Conservation (phyloP, 129 eudicot genomes). For the Flaveria trinervia region DNA sequence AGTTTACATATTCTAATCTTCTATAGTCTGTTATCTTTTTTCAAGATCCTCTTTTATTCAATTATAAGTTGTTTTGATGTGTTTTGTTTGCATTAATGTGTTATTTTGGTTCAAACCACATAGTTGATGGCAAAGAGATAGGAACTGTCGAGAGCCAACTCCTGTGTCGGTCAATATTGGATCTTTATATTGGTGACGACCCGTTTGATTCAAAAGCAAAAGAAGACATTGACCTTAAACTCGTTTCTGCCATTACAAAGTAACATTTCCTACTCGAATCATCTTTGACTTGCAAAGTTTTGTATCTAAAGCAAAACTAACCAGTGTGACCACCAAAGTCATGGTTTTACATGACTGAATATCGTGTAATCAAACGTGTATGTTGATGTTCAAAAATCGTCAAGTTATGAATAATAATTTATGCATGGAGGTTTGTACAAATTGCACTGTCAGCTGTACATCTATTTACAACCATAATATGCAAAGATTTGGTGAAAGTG, state of each 20-base stretch:
- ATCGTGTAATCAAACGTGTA: slow-evolving; percentile 31
- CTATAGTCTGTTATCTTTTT: not conserved
- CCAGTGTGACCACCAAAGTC: slow-evolving; percentile 1
- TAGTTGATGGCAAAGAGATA: slow-evolving; percentile 91
- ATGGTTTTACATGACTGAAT: slow-evolving; percentile 14
- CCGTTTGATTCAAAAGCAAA: slow-evolving; percentile 87
- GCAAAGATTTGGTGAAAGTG: slow-evolving; percentile 15
- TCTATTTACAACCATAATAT: slow-evolving; percentile 6
- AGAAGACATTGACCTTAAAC: slow-evolving; percentile 60
- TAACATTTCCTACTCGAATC: slow-evolving; percentile 24
- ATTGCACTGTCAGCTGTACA: slow-evolving; percentile 1
- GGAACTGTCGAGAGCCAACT: slow-evolving; percentile 90
- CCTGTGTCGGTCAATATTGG: slow-evolving; percentile 74
- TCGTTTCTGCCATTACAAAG: slow-evolving; percentile 57
- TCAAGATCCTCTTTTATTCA: not conserved
- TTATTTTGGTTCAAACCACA: slow-evolving; percentile 21
- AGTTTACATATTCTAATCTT: slow-evolving; percentile 31
- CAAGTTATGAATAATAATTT: slow-evolving; percentile 21
- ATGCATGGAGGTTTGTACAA: slow-evolving; percentile 27
- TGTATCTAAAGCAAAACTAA: slow-evolving; percentile 20
- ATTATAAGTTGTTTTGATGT: not conserved
- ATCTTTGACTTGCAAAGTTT: slow-evolving; percentile 21
- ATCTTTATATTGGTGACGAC: slow-evolving; percentile 80
- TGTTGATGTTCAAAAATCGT: slow-evolving; percentile 15
- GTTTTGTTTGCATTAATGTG: not conserved